Evolutionary conservation across 2,329 filamentous ascomycete genomes (phyloP).

Genomic region (Fusarium pseudoanthophilum): DNA sequence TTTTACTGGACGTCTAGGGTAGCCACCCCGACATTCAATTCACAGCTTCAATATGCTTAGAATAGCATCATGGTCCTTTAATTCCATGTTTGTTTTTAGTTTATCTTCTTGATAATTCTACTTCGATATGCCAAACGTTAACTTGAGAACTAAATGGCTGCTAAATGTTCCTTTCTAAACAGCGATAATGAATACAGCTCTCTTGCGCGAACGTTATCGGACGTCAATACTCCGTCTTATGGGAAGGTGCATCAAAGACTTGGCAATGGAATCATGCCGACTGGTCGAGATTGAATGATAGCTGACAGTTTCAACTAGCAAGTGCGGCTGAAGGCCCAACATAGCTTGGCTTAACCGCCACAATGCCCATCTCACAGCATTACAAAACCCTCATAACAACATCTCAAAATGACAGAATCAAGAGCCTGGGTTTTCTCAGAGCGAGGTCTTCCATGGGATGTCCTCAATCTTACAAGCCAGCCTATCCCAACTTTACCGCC

Average conservation of each 20-base stretch:
- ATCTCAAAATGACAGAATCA: not conserved
- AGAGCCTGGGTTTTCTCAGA: slow-evolving; percentile 2
- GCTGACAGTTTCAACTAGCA: not conserved
- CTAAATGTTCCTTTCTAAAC: accelerated
- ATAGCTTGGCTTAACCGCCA: not conserved
- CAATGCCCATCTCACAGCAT: not conserved
- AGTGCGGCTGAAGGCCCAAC: not conserved
- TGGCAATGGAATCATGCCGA: slow-evolving; percentile 2
- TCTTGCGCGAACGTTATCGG: not conserved
- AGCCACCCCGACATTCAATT: not conserved
- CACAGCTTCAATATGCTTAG: accelerated
- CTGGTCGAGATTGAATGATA: not conserved
- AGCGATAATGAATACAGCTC: accelerated
- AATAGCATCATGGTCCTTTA: too few relatives aligned
- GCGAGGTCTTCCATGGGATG: not conserved
- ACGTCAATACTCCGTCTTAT: not conserved
- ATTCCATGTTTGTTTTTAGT: not conserved
- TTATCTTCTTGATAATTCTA: not conserved
- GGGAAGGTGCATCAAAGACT: too few relatives aligned
- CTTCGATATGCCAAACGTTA: accelerated
- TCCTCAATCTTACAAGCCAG: not conserved
- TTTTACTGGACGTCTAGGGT: not conserved
- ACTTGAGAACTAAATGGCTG: not conserved
- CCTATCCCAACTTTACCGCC: not conserved
- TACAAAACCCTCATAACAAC: not conserved